These are phyloP conservation scores for Aspergillus oerlinghausenensis DNA, from an alignment of 2,329 filamentous ascomycete genomes.

Conservation along the genomic window DNA sequence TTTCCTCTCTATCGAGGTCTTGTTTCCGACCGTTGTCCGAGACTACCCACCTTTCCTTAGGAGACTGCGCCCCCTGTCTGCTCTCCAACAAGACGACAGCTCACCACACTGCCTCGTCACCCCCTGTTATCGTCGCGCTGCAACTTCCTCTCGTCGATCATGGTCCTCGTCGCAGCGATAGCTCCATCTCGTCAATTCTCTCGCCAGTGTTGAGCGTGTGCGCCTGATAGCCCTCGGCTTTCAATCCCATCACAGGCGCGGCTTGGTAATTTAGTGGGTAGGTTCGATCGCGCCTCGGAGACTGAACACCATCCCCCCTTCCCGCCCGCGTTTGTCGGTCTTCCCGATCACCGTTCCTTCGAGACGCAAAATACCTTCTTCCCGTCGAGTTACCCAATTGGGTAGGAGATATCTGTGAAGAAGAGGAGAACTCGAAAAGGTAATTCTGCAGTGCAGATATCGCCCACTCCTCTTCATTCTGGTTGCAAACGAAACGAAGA, in stretches of 20 bases:
- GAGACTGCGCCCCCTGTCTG: neutral
- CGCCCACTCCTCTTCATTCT: neutral
- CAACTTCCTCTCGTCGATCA: constrained; percentile 17
- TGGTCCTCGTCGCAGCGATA: constrained; percentile 17
- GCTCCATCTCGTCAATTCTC: constrained; percentile 18
- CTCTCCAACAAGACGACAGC: neutral
- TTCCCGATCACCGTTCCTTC: constrained; percentile 19
- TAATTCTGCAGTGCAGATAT: constrained; percentile 3
- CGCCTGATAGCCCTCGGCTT: neutral
- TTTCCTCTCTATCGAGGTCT: neutral
- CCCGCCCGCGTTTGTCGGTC: constrained; percentile 21
- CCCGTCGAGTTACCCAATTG: constrained; percentile 18
- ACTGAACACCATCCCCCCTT: constrained; percentile 10
- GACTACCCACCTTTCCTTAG: neutral
- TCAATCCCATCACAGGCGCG: constrained; percentile 3
- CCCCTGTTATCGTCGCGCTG: neutral
- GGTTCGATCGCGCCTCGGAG: constrained; percentile 18
- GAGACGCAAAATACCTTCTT: constrained; percentile 12
- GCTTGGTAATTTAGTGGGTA: constrained; percentile 13
- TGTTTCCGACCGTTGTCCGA: neutral
- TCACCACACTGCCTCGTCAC: neutral
- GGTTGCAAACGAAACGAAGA: constrained; percentile 9
- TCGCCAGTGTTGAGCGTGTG: constrained; percentile 18
- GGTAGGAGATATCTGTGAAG: constrained; percentile 18
- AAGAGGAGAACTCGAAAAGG: constrained; percentile 17